Base-by-base conservation (phyloP, 441 rosid species). In the Flueggea neowawraea region DNA sequence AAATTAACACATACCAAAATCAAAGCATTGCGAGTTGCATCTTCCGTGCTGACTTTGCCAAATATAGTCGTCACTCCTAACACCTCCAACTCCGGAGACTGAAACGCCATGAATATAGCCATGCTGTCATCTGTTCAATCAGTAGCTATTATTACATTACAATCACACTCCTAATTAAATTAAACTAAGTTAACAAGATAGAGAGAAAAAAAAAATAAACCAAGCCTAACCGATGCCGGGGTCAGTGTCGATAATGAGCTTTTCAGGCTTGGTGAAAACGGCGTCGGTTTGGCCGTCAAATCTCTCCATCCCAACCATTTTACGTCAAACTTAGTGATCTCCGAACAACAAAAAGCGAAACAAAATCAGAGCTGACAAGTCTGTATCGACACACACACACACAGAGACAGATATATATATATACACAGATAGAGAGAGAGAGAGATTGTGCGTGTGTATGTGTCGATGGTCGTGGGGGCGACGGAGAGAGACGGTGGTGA, bases 31-130 rank as follows among this genome's bases (percentile, higher is more conserved):
- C 69, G 80, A 14, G 97, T 93, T 73, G 96, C 95, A 61, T 77
- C 84, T 73, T 84, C 78, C 9, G 91, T 81, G 15, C 75, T 32
- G 54, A 84, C 94, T 73, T 90, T 93, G 60, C 97, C 98, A 75
- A 93, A 93, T 62, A 85, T 63, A 31, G 98, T 90, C 3, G 97
- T 93, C 73, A 93, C 54, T 28, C 98, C 97, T 69, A 93, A 51
- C 56, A 93, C 74, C 52, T 93, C 97, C 67, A 84, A 36, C 71
- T 80, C 81, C 0, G 87, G 94, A 66, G 86, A 75, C 64, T 93
- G 92, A 69, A 93, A 93, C 28, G 97, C 98, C 98, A 93, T 93
- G 60, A 93, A 62, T 62, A 93, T 84, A 57, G 97, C 91, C 90
- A 90, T 93, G 79, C 83, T 83, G 74, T 93, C 98, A 80, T 93